Conservation (phyloP, 805 yeast species). For the Yarrowia bubula region DNA sequence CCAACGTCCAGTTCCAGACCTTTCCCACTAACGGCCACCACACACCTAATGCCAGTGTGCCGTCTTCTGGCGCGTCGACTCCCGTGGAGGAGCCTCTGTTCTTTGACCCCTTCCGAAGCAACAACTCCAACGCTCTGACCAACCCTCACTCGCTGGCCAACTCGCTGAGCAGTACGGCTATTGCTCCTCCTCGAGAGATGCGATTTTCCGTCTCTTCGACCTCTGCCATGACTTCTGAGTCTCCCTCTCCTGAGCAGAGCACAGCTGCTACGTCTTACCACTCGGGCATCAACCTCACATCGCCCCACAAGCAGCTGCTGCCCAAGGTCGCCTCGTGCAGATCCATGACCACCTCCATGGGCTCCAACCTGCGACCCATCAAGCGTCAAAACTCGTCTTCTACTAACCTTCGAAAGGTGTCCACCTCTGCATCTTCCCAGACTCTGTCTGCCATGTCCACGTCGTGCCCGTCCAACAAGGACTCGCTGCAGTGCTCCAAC, state of each 20-base stretch:
- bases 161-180: conserved; percentile 25
- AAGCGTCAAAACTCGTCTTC: conserved; percentile 26
- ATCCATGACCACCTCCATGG: conserved; percentile 17
- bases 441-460: conserved; percentile 15
- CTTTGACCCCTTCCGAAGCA: conserved; percentile 26
- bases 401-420: conserved; percentile 26
- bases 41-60: conserved; percentile 17
- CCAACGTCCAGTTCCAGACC: conserved; percentile 23
- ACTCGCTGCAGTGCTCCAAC: conserved; percentile 58
- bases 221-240: conserved; percentile 18
- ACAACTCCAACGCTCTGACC: conserved; percentile 5
- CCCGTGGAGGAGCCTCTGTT: conserved; percentile 26
- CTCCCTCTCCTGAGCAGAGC: conserved; percentile 25
- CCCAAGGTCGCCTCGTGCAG: conserved; percentile 18
- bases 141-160: conserved; percentile 19
- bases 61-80: conserved; percentile 22
- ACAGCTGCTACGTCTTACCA: conserved; percentile 24
- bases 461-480: conserved; percentile 20
- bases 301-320: conserved; percentile 26
- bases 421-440: conserved; percentile 9
- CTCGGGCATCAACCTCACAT: conserved; percentile 21
- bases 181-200: conserved; percentile 22
- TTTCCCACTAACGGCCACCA: neutral
- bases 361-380: conserved; percentile 24
- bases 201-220: conserved; percentile 17